Evolutionary conservation across 345 rosid species (phyloP), one percentile per base, ranked within the genome.

Genomic region (Salix udensis): DNA sequence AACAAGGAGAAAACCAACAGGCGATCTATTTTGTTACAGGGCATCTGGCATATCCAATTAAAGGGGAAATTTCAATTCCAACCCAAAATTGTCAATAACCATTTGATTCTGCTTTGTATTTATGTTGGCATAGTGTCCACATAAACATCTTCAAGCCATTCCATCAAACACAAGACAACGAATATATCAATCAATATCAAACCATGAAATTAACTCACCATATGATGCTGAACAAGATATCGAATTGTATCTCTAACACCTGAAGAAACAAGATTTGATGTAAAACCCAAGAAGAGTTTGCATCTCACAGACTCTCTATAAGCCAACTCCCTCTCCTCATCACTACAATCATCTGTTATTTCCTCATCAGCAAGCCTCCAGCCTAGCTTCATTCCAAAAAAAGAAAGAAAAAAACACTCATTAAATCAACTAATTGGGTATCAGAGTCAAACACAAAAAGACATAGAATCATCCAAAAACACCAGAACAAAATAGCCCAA

Each of bases 181-280:
- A 53, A n/a, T 3, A n/a, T 37, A 66, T 7, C 16, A 52, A 64
- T 1, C 3, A 42, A 40, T 14, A 26, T 21, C 10, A 30, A 42
- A 48, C 31, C 44, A 76, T 44, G 28, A 16, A 40, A n/a, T 31
- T 48, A 78, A 13, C 91, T 86, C 80, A 93, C 98, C 99, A 93
- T 92, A 77, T 83, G 91, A 82, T 94, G 98, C 83, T 94, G 87
- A 67, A 86, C 91, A 82, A 96, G 95, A 79, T 89, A 93, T 26
- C 99, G 94, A 82, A 94, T 74, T 0, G 86, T 87, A 61, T 94
- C 99, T 81, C 99, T 88, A 48, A 94, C 82, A 70, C 99, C 97
- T 75, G 99, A 96, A 1, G 97, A 96, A 80, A 96, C 77, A 44
- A 96, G 94, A 88, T 96, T 96, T 19, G 99, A 96, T 76, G 99